phyloP scores from a whole-genome alignment of 2,329 filamentous ascomycete species.

The Hypomyces rosellus region DNA sequence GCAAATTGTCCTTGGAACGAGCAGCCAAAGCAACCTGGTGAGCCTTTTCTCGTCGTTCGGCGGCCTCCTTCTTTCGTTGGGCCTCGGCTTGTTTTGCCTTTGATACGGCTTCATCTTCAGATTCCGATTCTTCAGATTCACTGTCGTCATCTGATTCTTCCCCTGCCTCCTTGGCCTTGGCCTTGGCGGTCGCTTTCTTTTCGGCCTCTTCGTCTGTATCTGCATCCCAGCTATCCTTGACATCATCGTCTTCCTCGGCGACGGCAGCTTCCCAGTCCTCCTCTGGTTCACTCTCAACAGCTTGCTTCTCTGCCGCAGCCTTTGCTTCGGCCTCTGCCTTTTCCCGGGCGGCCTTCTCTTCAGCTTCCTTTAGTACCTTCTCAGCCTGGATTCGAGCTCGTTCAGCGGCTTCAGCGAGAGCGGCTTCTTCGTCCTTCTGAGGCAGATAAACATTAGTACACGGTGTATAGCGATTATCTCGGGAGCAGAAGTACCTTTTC shows the following conservation, averaged over 20 bases:
- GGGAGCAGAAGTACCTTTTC: constrained; percentile 41
- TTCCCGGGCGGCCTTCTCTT: constrained; percentile 52
- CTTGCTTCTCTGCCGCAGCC: constrained; percentile 48
- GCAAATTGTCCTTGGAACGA: constrained; percentile 86
- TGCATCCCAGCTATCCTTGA: constrained; percentile 95
- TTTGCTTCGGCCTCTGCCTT: constrained; percentile 52
- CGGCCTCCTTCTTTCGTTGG: constrained; percentile 79
- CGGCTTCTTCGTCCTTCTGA: constrained; percentile 69
- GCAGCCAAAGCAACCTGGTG: constrained; percentile 89
- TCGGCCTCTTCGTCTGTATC: constrained; percentile 65
- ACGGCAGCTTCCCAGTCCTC: constrained; percentile 88
- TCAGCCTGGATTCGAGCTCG: constrained; percentile 64
- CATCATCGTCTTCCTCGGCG: constrained; percentile 61
- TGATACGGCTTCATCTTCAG: constrained; percentile 67
- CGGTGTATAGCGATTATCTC: neutral
- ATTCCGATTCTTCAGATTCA: constrained; percentile 42
- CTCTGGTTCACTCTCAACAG: constrained; percentile 55
- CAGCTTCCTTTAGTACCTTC: constrained; percentile 54
- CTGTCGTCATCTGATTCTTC: constrained; percentile 34
- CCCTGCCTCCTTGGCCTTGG: constrained; percentile 28
- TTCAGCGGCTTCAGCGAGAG: constrained; percentile 71
- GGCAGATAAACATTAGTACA: constrained; percentile 9
- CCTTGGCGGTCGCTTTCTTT: constrained; percentile 33
- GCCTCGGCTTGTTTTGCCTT: constrained; percentile 66
- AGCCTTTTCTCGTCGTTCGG: constrained; percentile 79